Percentiles rank a stretch among this genome's conserved stretches.
phyloP scores from a whole-genome alignment of 768 basidiomycete species.

The Auricularia sp. region DNA sequence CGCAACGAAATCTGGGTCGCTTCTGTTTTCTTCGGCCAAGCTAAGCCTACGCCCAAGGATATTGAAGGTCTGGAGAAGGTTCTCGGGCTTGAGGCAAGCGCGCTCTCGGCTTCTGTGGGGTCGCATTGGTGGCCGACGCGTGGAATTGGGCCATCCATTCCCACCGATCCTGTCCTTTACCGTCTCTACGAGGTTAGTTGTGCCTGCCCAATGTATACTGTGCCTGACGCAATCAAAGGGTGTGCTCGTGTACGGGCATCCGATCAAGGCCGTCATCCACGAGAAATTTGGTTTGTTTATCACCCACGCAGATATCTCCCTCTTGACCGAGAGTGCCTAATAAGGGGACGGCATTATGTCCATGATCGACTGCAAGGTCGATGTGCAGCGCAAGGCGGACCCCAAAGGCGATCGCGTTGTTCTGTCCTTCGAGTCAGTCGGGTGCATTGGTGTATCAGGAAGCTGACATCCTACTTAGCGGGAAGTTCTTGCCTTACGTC shows the following conservation, averaged over 20 bases:
- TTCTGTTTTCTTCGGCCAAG: constrained; percentile 74
- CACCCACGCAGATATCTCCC: background rate
- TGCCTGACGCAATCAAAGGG: constrained; percentile 27
- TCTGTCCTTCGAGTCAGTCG: constrained; percentile 66
- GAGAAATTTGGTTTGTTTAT: constrained; percentile 42
- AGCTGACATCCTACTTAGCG: constrained; percentile 30
- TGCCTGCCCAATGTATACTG: background rate
- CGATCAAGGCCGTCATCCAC: constrained; percentile 74
- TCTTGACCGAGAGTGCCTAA: too few species aligned
- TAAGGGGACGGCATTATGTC: constrained; percentile 86
- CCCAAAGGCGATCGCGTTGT: constrained; percentile 73
- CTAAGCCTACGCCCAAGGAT: constrained; percentile 56
- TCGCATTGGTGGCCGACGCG: constrained; percentile 69
- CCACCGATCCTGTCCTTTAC: constrained; percentile 72
- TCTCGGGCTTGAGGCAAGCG: constrained; percentile 35
- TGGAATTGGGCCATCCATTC: constrained; percentile 57
- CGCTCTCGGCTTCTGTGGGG: constrained; percentile 39
- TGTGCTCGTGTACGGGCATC: constrained; percentile 65
- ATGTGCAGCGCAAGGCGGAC: constrained; percentile 55
- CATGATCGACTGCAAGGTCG: constrained; percentile 75
- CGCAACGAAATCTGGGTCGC: constrained; percentile 79
- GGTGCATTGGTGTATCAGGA: background rate
- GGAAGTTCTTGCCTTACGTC: constrained; percentile 67
- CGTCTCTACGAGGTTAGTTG: constrained; percentile 61
- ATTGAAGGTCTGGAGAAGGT: constrained; percentile 39